A percentile compares a stretch with the other conserved stretches of the same genome.
Conservation (phyloP, 1,139 yeast genomes). For the Nakaseomyces nivariensis region DNA sequence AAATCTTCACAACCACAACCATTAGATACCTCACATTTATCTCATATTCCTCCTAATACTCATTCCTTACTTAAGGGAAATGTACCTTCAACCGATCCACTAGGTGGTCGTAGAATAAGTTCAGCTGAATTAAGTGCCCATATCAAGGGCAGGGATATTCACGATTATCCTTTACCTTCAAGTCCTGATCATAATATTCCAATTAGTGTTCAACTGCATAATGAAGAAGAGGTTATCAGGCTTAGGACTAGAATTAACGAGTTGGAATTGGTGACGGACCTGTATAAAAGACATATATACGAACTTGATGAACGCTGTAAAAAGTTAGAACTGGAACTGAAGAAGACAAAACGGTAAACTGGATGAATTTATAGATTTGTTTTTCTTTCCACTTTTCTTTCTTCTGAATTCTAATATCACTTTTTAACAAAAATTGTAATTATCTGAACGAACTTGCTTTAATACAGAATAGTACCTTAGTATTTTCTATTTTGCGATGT, state of each 20-base stretch:
- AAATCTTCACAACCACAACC: constrained; percentile 2
- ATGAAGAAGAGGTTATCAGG: constrained; percentile 40
- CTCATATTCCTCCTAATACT: background rate
- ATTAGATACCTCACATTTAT: constrained; percentile 1
- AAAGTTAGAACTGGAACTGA: constrained; percentile 12
- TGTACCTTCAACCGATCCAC: background rate
- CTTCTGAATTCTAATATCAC: background rate
- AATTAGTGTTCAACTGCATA: constrained; percentile 9
- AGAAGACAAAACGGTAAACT: constrained; percentile 1
- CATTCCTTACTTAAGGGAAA: background rate
- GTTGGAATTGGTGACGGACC: constrained; percentile 78
- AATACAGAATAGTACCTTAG: background rate
- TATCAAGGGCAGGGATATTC: background rate
- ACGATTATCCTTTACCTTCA: background rate
- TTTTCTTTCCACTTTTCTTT: background rate
- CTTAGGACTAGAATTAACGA: constrained; percentile 77
- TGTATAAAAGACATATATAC: constrained; percentile 68
- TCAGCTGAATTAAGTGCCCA: background rate
- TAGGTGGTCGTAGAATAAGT: background rate
- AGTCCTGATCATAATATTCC: background rate
- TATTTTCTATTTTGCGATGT: no score
- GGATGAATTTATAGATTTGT: background rate
- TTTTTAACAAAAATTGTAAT: background rate
- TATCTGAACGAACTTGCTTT: background rate
- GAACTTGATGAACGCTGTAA: constrained; percentile 49